Conservation (phyloP, 352 stramenopile genomes). For the Peronosclerospora sorghi region DNA sequence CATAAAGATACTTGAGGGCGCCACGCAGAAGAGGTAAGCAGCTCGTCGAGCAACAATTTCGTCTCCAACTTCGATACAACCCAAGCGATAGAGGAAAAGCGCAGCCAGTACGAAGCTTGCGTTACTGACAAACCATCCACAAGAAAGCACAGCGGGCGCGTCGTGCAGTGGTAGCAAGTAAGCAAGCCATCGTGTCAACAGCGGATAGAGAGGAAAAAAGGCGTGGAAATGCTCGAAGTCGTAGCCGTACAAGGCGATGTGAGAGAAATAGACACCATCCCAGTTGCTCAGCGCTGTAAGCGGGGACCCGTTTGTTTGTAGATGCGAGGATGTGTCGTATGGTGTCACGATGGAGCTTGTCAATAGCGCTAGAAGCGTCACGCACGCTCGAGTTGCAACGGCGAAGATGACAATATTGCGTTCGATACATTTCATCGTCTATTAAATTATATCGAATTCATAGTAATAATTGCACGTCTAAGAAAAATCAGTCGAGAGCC, state of each 20-base stretch:
- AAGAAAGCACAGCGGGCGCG: constrained; percentile 18
- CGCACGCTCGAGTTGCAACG: constrained; percentile 26
- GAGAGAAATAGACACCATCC: constrained; percentile 76
- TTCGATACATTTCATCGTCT: constrained; percentile 11
- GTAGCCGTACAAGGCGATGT: constrained; percentile 71
- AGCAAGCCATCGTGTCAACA: constrained; percentile 32
- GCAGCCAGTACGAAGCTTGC: constrained; percentile 57
- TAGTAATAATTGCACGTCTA: constrained; percentile 18
- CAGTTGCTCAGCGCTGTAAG: constrained; percentile 59
- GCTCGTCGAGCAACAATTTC: constrained; percentile 43
- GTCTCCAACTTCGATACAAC: constrained; percentile 38
- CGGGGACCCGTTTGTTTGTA: constrained; percentile 12
- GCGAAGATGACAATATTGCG: constrained; percentile 36
- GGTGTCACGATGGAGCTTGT: constrained; percentile 39
- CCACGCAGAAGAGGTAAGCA: constrained; percentile 66
- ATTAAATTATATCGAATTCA: background rate
- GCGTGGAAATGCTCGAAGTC: constrained; percentile 77
- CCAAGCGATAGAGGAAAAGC: constrained; percentile 59
- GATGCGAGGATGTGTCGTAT: constrained; percentile 58
- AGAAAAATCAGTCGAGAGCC: constrained; percentile 30
- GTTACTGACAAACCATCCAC: constrained; percentile 67
- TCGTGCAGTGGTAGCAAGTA: constrained; percentile 12
- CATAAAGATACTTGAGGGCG: constrained; percentile 78
- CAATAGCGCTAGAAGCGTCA: constrained; percentile 35
- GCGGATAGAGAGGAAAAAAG: constrained; percentile 75